These are phyloP conservation scores for Tetraselmis striata DNA, from an alignment of 139 green algal genomes.

Conservation along the genomic window DNA sequence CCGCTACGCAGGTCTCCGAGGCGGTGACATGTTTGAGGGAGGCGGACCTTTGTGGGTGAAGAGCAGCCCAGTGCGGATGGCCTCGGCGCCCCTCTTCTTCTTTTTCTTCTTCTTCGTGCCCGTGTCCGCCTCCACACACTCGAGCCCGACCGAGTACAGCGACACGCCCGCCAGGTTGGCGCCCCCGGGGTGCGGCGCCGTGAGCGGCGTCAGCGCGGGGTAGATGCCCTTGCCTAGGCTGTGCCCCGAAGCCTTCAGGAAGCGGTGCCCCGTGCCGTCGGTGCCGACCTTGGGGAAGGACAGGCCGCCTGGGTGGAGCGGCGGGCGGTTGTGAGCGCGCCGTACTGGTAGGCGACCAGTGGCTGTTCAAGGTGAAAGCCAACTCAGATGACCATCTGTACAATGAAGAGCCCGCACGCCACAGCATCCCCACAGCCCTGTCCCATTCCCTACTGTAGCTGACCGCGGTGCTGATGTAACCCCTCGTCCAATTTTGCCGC, in stretches of 20 bases:
- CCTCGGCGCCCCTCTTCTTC: conserved; percentile 13
- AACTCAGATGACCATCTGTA: too few relatives aligned
- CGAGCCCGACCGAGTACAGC: conserved; percentile 24
- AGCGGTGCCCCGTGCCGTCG: conserved; percentile 58
- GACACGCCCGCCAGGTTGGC: conserved; percentile 40
- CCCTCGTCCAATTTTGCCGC: too few relatives aligned
- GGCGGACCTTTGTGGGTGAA: conserved; percentile 75
- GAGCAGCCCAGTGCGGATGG: conserved; percentile 64
- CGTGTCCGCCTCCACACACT: neutral
- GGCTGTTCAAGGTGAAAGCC: too few relatives aligned
- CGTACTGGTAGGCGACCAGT: too few relatives aligned
- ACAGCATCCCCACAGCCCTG: too few relatives aligned
- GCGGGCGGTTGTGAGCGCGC: too few relatives aligned
- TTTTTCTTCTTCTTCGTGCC: conserved; percentile 32
- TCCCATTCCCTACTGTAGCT: too few relatives aligned
- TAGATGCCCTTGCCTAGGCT: conserved; percentile 46
- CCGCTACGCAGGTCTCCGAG: too few relatives aligned
- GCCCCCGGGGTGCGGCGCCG: conserved; percentile 54
- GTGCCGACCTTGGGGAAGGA: conserved; percentile 81
- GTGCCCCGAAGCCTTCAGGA: conserved; percentile 56
- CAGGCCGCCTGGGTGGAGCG: conserved; percentile 71
- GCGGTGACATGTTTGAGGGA: neutral
- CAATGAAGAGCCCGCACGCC: too few relatives aligned
- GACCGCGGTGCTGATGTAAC: too few relatives aligned
- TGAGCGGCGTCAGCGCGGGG: conserved; percentile 79